Evolutionary conservation across 768 basidiomycete species (phyloP).

Genomic region (Calocera cornea): DNA sequence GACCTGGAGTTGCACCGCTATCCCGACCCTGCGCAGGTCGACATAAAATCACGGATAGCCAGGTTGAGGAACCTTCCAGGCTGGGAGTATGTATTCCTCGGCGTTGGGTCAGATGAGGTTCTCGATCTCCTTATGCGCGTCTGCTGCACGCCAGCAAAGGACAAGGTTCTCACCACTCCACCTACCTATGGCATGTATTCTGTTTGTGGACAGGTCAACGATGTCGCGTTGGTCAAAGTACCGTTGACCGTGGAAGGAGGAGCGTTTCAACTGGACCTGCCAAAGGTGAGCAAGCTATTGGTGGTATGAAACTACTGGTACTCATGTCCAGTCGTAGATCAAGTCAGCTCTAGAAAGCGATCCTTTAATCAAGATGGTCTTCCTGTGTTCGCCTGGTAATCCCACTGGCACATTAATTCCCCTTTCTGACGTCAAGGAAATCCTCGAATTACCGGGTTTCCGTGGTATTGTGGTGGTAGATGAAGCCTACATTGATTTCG

Average conservation of each 20-base stretch:
- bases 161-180: constrained; percentile 78
- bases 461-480: constrained; percentile 89
- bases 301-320: neutral
- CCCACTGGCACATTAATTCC: constrained; percentile 84
- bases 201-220: constrained; percentile 91
- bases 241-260: constrained; percentile 71
- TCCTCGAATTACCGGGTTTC: constrained; percentile 70
- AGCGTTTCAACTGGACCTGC: constrained; percentile 61
- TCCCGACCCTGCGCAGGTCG: constrained; percentile 77
- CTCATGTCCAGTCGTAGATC: constrained; percentile 34
- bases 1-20: constrained; percentile 56
- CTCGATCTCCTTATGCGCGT: constrained; percentile 90
- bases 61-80: constrained; percentile 53
- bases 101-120: constrained; percentile 93
- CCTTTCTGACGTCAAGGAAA: constrained; percentile 46
- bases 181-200: constrained; percentile 98
- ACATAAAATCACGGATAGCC: constrained; percentile 65
- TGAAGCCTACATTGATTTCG: constrained; percentile 96
- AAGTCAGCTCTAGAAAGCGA: constrained; percentile 55
- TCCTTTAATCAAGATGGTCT: constrained; percentile 74
- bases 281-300: constrained; percentile 41
- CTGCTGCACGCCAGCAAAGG: constrained; percentile 60
- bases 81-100: constrained; percentile 66
- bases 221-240: constrained; percentile 67
- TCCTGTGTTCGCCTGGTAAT: constrained; percentile 95